Conservation (phyloP, 768 basidiomycete genomes). For the Russula sp. region DNA sequence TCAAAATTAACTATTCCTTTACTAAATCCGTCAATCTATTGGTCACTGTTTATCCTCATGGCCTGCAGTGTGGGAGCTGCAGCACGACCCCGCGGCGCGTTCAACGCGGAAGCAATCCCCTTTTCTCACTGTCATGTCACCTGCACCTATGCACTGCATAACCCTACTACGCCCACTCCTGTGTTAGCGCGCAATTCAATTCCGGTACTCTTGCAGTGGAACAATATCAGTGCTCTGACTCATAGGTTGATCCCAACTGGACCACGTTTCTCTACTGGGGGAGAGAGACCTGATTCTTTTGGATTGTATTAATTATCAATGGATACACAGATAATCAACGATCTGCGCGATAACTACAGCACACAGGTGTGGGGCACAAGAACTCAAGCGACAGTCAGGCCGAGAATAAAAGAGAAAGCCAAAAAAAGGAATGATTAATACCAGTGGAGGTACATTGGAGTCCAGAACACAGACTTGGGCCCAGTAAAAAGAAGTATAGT, state of each 20-base stretch:
- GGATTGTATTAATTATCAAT: too few relatives aligned
- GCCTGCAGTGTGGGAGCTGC: too few relatives aligned
- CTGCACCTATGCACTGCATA: not conserved
- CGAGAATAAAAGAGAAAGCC: not conserved
- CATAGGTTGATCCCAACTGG: not conserved
- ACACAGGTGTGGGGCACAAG: not conserved
- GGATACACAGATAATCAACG: too few relatives aligned
- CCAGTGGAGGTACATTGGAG: too few relatives aligned
- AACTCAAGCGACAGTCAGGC: not conserved
- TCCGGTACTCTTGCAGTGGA: not conserved
- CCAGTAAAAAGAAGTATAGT: not conserved
- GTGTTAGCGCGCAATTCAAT: not conserved
- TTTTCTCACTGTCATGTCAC: conserved; percentile 13
- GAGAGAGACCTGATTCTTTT: too few relatives aligned
- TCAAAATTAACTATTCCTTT: too few relatives aligned
- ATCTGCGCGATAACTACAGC: not conserved
- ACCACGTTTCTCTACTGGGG: not conserved
- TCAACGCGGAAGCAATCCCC: conserved; percentile 3
- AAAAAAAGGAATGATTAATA: not conserved
- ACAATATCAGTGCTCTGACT: too few relatives aligned
- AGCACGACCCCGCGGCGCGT: not conserved
- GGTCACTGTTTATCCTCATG: too few relatives aligned
- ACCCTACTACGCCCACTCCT: conserved; percentile 10
- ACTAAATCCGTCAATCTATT: too few relatives aligned
- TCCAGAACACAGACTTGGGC: not conserved